phyloP scores from a whole-genome alignment of 768 basidiomycete species.

The Boletus vermiculosoides region DNA sequence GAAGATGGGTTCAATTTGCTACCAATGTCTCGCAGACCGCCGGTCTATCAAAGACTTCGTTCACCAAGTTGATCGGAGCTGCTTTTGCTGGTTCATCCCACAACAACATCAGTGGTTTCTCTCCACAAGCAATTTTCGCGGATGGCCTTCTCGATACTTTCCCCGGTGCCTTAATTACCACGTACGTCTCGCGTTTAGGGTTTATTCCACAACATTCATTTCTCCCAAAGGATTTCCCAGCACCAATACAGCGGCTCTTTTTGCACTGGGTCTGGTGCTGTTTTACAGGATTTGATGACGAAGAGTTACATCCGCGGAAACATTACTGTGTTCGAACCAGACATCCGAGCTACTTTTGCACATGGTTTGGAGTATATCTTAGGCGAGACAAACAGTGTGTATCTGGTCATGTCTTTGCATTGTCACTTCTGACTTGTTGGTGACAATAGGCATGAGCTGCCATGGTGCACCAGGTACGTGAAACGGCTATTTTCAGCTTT shows the following conservation, averaged over 20 bases:
- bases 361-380: conserved; percentile 55
- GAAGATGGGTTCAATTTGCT: conserved; percentile 57
- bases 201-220: background rate
- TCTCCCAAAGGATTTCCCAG: conserved; percentile 37
- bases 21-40: conserved; percentile 44
- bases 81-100: conserved; percentile 53
- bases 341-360: conserved; percentile 49
- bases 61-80: conserved; percentile 46
- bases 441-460: conserved; percentile 32
- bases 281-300: conserved; percentile 65
- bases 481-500: background rate
- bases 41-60: conserved; percentile 37
- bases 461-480: conserved; percentile 35
- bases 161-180: conserved; percentile 51
- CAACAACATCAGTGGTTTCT: conserved; percentile 45
- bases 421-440: conserved; percentile 1
- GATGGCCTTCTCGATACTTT: conserved; percentile 48
- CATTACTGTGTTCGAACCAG: conserved; percentile 48
- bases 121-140: conserved; percentile 57
- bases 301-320: conserved; percentile 59
- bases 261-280: conserved; percentile 50
- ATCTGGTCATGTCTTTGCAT: conserved; percentile 26
- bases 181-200: conserved; percentile 36
- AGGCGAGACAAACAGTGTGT: conserved; percentile 60
- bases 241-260: conserved; percentile 57